phyloP scores from a whole-genome alignment of 345 rosid genomes.

The Firmiana major region DNA sequence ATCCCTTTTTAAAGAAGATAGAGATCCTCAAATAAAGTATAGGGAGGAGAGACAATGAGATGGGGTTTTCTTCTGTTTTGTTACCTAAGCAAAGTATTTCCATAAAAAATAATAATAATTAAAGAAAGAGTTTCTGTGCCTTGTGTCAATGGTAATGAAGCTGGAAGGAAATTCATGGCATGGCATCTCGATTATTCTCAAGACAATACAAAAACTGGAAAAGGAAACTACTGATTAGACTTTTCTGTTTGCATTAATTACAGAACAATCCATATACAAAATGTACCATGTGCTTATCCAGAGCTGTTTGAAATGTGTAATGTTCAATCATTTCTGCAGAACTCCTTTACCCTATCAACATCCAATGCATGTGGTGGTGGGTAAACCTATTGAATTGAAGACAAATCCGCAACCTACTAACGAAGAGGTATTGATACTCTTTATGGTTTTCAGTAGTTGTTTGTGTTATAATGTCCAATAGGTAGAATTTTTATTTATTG shows the following conservation, averaged over 20 bases:
- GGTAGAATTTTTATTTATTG: neutral
- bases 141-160: neutral
- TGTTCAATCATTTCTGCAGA: slow-evolving; percentile 37
- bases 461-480: neutral
- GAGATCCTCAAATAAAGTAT: neutral
- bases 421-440: slow-evolving; percentile 67
- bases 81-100: neutral
- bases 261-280: neutral
- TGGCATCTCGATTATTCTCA: neutral
- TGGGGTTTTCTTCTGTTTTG: neutral
- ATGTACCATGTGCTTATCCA: neutral
- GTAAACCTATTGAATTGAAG: slow-evolving; percentile 74
- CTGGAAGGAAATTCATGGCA: no score
- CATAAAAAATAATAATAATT: neutral
- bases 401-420: slow-evolving; percentile 55
- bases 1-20: neutral
- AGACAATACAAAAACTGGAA: neutral
- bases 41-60: neutral
- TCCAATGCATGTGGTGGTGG: slow-evolving; percentile 83
- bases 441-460: neutral
- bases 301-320: neutral
- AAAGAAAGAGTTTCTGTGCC: neutral
- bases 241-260: neutral
- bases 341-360: slow-evolving; percentile 65
- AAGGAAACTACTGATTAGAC: neutral